A percentile compares a stretch with the other conserved stretches of the same genome.
Conservation (phyloP, 441 rosid species). For the Populus hybrid region DNA sequence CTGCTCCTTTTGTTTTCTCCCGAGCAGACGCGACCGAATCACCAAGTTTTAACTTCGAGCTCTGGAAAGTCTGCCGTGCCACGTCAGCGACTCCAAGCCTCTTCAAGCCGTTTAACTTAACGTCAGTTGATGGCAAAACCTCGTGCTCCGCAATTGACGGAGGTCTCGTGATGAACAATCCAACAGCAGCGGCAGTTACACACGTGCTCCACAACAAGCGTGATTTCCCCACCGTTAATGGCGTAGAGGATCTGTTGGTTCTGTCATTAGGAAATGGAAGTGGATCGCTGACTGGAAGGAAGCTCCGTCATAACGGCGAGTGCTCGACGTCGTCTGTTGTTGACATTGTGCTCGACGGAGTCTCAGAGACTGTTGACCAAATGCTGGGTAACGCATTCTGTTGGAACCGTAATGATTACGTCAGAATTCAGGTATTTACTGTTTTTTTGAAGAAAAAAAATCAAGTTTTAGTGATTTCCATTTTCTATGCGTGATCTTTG, state of each 20-base stretch:
- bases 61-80: conserved; percentile 90
- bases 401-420: conserved; percentile 83
- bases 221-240: conserved; percentile 75
- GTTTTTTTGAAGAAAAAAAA: not conserved
- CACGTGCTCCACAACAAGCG: conserved; percentile 95
- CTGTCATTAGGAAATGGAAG: conserved; percentile 79
- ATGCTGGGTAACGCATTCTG: conserved; percentile 91
- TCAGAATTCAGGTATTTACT: conserved; percentile 73
- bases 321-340: conserved; percentile 72
- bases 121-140: conserved; percentile 81
- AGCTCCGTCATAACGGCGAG: conserved; percentile 43
- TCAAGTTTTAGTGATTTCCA: not conserved
- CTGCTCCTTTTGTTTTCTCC: conserved; percentile 95
- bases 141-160: conserved; percentile 81
- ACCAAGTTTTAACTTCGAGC: conserved; percentile 82
- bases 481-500: not conserved
- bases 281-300: conserved; percentile 27
- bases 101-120: conserved; percentile 63
- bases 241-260: conserved; percentile 86
- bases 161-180: conserved; percentile 94
- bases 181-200: conserved; percentile 83
- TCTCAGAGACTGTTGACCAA: conserved; percentile 87
- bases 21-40: conserved; percentile 93
- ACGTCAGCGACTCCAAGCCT: conserved; percentile 80
- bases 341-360: conserved; percentile 76